Base-by-base conservation (phyloP, 164 flowering plant genomes). In the Chimonanthus salicifolius region DNA sequence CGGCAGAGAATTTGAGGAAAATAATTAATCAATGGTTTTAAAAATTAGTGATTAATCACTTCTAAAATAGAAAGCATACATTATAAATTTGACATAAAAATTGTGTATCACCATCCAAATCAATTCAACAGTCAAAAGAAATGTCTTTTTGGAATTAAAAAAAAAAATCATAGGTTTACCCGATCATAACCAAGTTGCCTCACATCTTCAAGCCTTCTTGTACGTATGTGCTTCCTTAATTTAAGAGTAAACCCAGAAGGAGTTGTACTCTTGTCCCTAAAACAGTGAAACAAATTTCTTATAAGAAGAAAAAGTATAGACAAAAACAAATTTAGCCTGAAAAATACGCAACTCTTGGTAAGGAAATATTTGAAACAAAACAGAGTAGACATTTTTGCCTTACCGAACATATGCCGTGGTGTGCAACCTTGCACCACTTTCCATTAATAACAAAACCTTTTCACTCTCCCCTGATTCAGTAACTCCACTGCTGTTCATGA, bases 401-500 rank as follows among this genome's bases (percentile, higher is more conserved):
- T 74, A 94, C 98, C 98, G 74, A 64, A 87, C 82, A 80, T 95
- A 95, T 21, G 80, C 96, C 70, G 99, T 95, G 7, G 97, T 91
- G 71, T 95, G 99, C 80, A 95, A 85, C 43, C 99, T 79, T 44
- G 84, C 92, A 20, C 99, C 99, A 80, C 99, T 95, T 81, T 95
- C 99, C 90, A 95, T 95, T 75, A 95, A 82, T 85, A 95, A 74
- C 70, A 93, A 77, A 54, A 90, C 94, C 82, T 95, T 95, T 80
- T 95, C 98, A 73, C 94, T 95, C 85, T 95, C 99, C 4, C 99
- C 98, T 0, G 99, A 95, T 74, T 93, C 97, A 1, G 98, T 91
- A 3, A 87, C 80, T 74, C 99, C 99, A 77, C 98, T 95, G 77
- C 99, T 95, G 68, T 92, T 90, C 90, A 93, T 87, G 46, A 95